These are phyloP conservation scores for Pogostemon cablin DNA, from an alignment of 257 asterid genomes.

Conservation along the genomic window DNA sequence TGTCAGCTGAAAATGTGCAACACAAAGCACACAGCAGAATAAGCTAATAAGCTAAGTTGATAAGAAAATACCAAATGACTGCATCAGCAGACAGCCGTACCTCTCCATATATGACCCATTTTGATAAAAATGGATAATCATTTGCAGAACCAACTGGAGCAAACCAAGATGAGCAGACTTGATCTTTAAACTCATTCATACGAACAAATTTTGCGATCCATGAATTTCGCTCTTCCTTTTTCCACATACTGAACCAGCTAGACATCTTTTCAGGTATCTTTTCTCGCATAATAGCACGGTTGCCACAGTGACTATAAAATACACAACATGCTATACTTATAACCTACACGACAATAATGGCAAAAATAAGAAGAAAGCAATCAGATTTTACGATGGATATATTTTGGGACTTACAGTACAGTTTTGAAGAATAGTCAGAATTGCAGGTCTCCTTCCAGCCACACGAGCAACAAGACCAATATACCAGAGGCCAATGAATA, in stretches of 20 bases:
- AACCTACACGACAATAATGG: slow-evolving; percentile 73
- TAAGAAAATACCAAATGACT: slow-evolving; percentile 22
- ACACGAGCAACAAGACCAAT: slow-evolving; percentile 96
- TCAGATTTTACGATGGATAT: slow-evolving; percentile 30
- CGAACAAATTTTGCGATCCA: slow-evolving; percentile 87
- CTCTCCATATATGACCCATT: slow-evolving; percentile 99
- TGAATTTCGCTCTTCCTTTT: slow-evolving; percentile 75
- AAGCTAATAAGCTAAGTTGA: slow-evolving; percentile 27
- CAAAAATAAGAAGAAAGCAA: slow-evolving; percentile 48
- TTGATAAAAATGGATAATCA: slow-evolving; percentile 91
- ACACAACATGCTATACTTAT: slow-evolving; percentile 99
- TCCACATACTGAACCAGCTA: slow-evolving; percentile 80
- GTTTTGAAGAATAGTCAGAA: slow-evolving; percentile 84
- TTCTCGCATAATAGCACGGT: slow-evolving; percentile 74
- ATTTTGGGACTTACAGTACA: slow-evolving; percentile 75
- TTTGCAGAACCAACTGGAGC: slow-evolving; percentile 99
- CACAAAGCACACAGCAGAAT: slow-evolving; percentile 31
- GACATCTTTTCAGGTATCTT: slow-evolving; percentile 63
- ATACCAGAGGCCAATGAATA: slow-evolving; percentile 95
- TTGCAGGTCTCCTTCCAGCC: slow-evolving; percentile 91
- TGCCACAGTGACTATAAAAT: slow-evolving; percentile 99
- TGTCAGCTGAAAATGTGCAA: slow-evolving; percentile 62
- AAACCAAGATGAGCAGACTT: slow-evolving; percentile 96
- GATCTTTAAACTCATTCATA: slow-evolving; percentile 83
- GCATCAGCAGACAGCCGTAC: slow-evolving; percentile 42